Evolutionary conservation across 768 basidiomycete genomes (phyloP).

Genomic region (Sporobolomyces pararoseus): DNA sequence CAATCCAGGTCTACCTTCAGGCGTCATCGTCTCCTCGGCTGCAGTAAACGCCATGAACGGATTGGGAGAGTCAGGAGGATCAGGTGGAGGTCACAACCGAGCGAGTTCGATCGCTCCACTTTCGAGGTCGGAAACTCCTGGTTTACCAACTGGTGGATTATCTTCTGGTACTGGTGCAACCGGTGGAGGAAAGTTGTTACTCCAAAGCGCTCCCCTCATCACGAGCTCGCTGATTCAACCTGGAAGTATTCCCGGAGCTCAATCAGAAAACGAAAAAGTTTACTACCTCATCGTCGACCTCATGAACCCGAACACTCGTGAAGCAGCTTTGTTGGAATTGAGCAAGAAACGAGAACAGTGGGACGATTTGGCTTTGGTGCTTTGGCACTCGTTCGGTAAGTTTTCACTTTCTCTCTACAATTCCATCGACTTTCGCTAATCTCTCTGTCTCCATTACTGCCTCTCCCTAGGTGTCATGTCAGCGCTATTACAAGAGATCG

Average conservation of each 20-base stretch:
- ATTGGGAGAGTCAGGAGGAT: constrained; percentile 15
- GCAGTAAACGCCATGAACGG: constrained; percentile 40
- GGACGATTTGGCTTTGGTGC: constrained; percentile 91
- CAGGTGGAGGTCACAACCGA: constrained; percentile 1
- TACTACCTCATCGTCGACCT: constrained; percentile 84
- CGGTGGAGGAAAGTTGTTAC: constrained; percentile 35
- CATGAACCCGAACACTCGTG: constrained; percentile 62
- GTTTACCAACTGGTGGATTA: constrained; percentile 33
- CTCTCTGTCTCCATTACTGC: neutral
- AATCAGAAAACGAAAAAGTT: constrained; percentile 70
- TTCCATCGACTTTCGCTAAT: neutral
- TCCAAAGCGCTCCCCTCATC: constrained; percentile 22
- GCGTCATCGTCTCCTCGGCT: constrained; percentile 41
- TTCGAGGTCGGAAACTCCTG: constrained; percentile 38
- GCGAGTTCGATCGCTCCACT: constrained; percentile 23
- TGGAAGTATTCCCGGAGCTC: constrained; percentile 39
- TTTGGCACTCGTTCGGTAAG: constrained; percentile 97
- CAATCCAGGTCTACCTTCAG: constrained; percentile 47
- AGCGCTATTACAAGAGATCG: constrained; percentile 91
- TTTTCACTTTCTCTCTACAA: constrained; percentile 20
- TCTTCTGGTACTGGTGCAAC: constrained; percentile 6
- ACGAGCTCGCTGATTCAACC: constrained; percentile 41
- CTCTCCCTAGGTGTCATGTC: constrained; percentile 81
- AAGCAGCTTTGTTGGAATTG: constrained; percentile 84
- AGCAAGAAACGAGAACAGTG: constrained; percentile 99